Conservation (phyloP, 306 rosid genomes). For the Lathyrus sativus region DNA sequence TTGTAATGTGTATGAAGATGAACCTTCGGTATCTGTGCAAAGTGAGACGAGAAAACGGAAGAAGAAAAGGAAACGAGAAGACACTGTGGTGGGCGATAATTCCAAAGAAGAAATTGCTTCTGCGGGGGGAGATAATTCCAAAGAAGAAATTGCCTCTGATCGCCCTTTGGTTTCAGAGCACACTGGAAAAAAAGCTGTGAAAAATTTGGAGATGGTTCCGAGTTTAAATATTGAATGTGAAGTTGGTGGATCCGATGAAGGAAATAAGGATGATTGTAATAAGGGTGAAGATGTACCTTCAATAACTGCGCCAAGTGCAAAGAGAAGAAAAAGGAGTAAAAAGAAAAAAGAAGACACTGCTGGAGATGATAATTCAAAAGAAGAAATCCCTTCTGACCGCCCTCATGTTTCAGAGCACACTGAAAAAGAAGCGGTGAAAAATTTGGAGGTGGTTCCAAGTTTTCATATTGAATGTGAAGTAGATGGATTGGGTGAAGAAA, state of each 20-base stretch:
- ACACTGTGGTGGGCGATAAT: not conserved
- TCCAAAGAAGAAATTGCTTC: constrained; percentile 10
- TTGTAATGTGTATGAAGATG: not conserved
- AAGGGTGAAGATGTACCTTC: not conserved
- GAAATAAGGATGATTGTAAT: constrained; percentile 14
- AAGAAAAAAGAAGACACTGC: not conserved
- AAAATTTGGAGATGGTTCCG: constrained; percentile 26
- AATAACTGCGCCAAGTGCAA: constrained; percentile 29
- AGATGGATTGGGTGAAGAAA: constrained; percentile 31
- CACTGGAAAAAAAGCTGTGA: constrained; percentile 23
- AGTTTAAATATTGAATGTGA: constrained; percentile 18
- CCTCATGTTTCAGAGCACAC: constrained; percentile 29
- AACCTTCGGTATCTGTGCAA: constrained; percentile 6
- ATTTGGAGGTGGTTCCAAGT: constrained; percentile 31
- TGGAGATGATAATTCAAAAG: not conserved
- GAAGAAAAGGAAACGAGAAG: not conserved
- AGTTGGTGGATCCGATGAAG: constrained; percentile 30
- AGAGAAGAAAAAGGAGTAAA: constrained; percentile 29
- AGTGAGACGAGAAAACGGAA: constrained; percentile 32
- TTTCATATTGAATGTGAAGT: constrained; percentile 22
- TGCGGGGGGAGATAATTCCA: not conserved
- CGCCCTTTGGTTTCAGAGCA: constrained; percentile 28
- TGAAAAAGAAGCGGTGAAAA: constrained; percentile 19
- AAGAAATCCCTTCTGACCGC: constrained; percentile 20
- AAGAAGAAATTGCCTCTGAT: constrained; percentile 11